Evolutionary conservation across 31 red algal genomes (phyloP).

Genomic region (Odonthalia washingtoniensis): DNA sequence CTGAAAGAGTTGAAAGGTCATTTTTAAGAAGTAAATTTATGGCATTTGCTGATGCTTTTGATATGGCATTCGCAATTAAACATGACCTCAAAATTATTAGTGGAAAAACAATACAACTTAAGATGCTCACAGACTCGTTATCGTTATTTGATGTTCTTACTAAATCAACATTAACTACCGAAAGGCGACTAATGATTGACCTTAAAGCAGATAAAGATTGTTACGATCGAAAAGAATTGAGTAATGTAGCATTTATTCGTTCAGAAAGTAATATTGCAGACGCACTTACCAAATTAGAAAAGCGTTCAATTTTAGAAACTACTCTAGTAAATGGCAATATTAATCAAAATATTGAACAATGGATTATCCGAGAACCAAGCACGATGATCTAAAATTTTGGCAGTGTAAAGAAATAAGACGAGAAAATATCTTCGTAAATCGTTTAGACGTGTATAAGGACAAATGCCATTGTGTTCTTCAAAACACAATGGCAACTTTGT

Average conservation of each 20-base stretch:
- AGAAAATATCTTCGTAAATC: too few species aligned
- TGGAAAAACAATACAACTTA: slow-evolving; percentile 9
- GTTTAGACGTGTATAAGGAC: too few species aligned
- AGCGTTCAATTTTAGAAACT: not conserved
- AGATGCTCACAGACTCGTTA: slow-evolving; percentile 45
- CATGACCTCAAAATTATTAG: slow-evolving; percentile 24
- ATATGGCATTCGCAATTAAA: slow-evolving; percentile 35
- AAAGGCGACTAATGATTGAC: slow-evolving; percentile 60
- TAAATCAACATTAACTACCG: too few species aligned
- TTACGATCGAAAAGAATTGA: slow-evolving; percentile 22
- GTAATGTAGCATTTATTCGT: not conserved
- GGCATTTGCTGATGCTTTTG: slow-evolving; percentile 39
- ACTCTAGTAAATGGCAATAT: not conserved
- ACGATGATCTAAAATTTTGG: too few species aligned
- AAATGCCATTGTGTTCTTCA: too few species aligned
- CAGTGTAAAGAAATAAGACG: too few species aligned
- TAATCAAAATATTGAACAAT: not conserved
- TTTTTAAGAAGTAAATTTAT: slow-evolving; percentile 38
- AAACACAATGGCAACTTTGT: too few species aligned
- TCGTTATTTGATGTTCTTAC: too few species aligned
- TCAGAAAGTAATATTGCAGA: not conserved
- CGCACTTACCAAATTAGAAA: slow-evolving; percentile 12
- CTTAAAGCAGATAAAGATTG: slow-evolving; percentile 36
- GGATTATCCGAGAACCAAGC: too few species aligned
- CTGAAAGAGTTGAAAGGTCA: slow-evolving; percentile 5